Percentiles rank a stretch among this genome's conserved stretches.
Evolutionary conservation across 23 red algal species (phyloP).

Genomic region (Gracilaria domingensis): DNA sequence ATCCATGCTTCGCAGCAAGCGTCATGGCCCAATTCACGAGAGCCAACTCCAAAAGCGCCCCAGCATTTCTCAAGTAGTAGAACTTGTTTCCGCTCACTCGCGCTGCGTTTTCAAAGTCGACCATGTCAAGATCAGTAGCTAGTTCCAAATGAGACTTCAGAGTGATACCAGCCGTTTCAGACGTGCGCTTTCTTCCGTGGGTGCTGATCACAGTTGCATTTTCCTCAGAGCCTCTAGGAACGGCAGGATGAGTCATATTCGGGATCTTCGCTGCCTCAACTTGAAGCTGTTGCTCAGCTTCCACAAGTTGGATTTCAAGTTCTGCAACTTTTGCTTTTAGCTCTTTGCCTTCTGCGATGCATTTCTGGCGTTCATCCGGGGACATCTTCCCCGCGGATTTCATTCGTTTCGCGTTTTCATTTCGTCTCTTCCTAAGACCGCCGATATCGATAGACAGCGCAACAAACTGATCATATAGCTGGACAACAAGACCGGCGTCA

Average conservation of each 20-base stretch:
- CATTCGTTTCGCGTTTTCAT: conserved; percentile 86
- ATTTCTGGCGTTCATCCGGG: conserved; percentile 63
- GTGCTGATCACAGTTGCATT: conserved; percentile 60
- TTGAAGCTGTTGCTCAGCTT: conserved; percentile 65
- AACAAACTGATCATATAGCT: conserved; percentile 82
- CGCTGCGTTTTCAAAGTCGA: conserved; percentile 95
- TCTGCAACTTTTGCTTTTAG: conserved; percentile 71
- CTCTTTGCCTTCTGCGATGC: conserved; percentile 84
- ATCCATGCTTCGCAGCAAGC: conserved; percentile 65
- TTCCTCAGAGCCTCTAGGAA: conserved; percentile 84
- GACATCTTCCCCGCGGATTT: conserved; percentile 75
- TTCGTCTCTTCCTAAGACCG: conserved; percentile 69
- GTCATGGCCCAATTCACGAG: conserved; percentile 96
- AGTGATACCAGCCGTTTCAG: conserved; percentile 66
- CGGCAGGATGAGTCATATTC: conserved; percentile 93
- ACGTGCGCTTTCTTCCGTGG: conserved; percentile 53
- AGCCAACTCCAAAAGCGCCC: conserved; percentile 95
- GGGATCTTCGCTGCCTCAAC: conserved; percentile 80
- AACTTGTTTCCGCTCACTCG: conserved; percentile 92
- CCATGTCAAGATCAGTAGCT: conserved; percentile 65
- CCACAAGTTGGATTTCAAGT: conserved; percentile 66
- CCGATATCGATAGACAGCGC: conserved; percentile 44
- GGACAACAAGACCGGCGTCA: conserved; percentile 74
- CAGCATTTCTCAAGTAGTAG: conserved; percentile 96
- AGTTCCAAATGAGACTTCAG: conserved; percentile 77